A percentile compares a stretch with the other conserved stretches of the same genome.
Evolutionary conservation across 306 rosid genomes (phyloP).

Genomic region (Quercus suber): DNA sequence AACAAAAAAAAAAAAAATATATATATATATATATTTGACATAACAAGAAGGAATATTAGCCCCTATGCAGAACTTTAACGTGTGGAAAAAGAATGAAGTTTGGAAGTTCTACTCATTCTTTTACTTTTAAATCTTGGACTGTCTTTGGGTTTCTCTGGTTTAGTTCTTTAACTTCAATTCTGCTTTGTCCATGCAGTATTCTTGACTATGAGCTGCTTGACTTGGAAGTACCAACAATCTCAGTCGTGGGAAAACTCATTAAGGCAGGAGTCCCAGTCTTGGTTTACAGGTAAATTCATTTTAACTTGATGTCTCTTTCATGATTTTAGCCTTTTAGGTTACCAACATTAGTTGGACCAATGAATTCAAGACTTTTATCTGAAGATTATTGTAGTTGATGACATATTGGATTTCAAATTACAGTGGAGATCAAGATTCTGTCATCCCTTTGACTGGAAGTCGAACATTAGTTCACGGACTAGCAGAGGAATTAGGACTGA

Average conservation of each 20-base stretch:
- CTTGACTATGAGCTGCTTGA: conserved; percentile 69
- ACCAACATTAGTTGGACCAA: not conserved
- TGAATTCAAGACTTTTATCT: not conserved
- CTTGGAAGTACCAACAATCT: conserved; percentile 82
- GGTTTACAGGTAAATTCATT: conserved; percentile 66
- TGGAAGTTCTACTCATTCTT: not conserved
- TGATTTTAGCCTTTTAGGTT: not conserved
- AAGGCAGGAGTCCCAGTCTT: conserved; percentile 77
- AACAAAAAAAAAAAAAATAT: not conserved
- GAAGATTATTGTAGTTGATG: conserved; percentile 11
- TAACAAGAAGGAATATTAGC: not conserved
- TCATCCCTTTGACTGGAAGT: conserved; percentile 91
- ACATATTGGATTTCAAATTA: not conserved
- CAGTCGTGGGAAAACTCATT: conserved; percentile 56
- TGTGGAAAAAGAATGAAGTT: not conserved
- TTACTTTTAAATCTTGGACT: not conserved
- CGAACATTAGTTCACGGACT: conserved; percentile 73
- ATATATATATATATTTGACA: no score
- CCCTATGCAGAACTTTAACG: not conserved
- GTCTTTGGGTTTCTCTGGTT: not conserved
- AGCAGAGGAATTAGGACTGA: conserved; percentile 59
- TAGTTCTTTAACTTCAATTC: not conserved
- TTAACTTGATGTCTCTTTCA: not conserved
- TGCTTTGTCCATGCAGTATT: conserved; percentile 38
- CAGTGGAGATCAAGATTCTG: conserved; percentile 99